Evolutionary conservation across 208 protist genomes (phyloP).

Genomic region (Tritrichomonas musculus): DNA sequence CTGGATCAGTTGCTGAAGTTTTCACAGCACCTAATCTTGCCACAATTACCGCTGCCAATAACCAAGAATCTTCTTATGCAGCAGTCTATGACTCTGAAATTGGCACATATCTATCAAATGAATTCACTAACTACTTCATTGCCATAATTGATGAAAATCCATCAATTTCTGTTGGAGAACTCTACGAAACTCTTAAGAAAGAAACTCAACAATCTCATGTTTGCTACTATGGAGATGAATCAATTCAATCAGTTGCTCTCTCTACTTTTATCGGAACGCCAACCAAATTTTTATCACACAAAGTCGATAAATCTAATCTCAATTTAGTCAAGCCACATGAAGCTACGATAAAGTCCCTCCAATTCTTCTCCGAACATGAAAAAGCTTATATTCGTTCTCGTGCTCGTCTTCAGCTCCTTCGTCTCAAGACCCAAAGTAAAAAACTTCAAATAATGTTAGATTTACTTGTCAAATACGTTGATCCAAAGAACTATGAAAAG

Average conservation of each 20-base stretch:
- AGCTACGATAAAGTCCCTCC: no score
- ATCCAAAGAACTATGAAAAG: no score
- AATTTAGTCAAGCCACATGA: no score
- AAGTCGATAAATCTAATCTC: no score
- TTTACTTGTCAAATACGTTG: no score
- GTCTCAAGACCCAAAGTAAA: no score
- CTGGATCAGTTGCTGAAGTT: background rate
- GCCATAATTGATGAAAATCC: background rate
- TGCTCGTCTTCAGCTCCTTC: no score
- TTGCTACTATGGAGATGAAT: background rate
- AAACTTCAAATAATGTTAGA: no score
- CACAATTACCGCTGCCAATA: background rate
- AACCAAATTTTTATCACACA: no score
- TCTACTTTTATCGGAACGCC: background rate
- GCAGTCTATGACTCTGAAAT: background rate
- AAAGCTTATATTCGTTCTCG: no score
- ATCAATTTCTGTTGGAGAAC: background rate
- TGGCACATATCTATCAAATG: background rate
- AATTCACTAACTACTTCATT: background rate
- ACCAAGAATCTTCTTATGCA: background rate
- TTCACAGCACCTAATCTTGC: background rate
- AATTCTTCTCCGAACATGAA: no score
- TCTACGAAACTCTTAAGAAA: background rate
- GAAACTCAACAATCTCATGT: background rate
- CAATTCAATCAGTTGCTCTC: background rate